Conservation (phyloP, 805 yeast species). For the Wickerhamomyces bisporus region DNA sequence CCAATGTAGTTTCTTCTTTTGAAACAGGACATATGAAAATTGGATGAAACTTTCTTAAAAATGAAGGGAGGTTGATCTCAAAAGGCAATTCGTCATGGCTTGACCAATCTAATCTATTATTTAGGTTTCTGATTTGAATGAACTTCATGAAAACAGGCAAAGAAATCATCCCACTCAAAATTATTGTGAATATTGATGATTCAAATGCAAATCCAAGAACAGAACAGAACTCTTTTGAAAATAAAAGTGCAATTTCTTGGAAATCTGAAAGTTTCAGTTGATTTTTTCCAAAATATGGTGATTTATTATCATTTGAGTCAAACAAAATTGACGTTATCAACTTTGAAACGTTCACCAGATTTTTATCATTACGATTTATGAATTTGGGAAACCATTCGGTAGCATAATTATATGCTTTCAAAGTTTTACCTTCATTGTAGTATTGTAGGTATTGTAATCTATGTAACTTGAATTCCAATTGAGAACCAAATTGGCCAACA, state of each 20-base stretch:
- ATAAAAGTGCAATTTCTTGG: slow-evolving; percentile 27
- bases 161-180: slow-evolving; percentile 48
- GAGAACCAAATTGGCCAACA: slow-evolving; percentile 28
- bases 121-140: slow-evolving; percentile 33
- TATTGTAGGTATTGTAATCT: slow-evolving; percentile 35
- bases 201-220: slow-evolving; percentile 44
- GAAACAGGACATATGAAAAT: slow-evolving; percentile 69
- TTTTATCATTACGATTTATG: slow-evolving; percentile 29
- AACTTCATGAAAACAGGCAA: slow-evolving; percentile 49
- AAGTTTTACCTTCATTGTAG: slow-evolving; percentile 18
- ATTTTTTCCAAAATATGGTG: slow-evolving; percentile 20
- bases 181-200: slow-evolving; percentile 46
- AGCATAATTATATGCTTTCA: slow-evolving; percentile 41
- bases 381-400: slow-evolving; percentile 34
- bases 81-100: slow-evolving; percentile 57
- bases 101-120: slow-evolving; percentile 46
- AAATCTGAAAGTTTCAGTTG: slow-evolving; percentile 24
- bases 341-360: slow-evolving; percentile 37
- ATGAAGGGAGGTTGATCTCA: slow-evolving; percentile 49
- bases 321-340: slow-evolving; percentile 34
- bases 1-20: slow-evolving; percentile 52
- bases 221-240: slow-evolving; percentile 47
- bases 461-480: slow-evolving; percentile 41
- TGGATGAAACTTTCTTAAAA: slow-evolving; percentile 50
- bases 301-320: slow-evolving; percentile 14